Evolutionary conservation across 2,329 filamentous ascomycete species (phyloP), one percentile per base, ranked within the genome.

Genomic region (Xylariales sp.): DNA sequence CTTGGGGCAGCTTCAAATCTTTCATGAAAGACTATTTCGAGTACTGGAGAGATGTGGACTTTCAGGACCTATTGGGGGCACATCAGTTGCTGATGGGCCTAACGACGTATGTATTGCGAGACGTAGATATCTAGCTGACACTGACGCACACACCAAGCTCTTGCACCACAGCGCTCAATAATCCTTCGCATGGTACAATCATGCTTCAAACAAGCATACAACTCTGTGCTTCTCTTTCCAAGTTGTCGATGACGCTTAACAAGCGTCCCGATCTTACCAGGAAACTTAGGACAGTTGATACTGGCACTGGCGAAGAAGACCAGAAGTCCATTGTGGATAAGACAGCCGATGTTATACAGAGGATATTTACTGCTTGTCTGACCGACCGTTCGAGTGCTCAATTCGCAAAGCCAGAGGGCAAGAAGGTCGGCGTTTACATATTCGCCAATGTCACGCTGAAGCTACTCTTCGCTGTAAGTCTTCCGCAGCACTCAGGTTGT

Each of bases 401-500:
- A 10, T 76, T 76, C 51, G 80, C 79, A 15, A 78, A 73, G 45
- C 88, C 88, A 0, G 85, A 90, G 53, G 88, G 89, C 41, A 94
- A 90, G 59, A 88, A 91, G 57, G 68, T 84, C 9, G 90, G 88
- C 31, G 89, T 96, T 47, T 96, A 96, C 65, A 82, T 87, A 44
- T 89, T 95, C 64, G 90, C 89, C 45, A 96, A 96, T 57, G 76
- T 95, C 18, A 93, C 89, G 27, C 68, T 96, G 36, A 91, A 90
- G 61, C 78, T 96, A 3, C 74, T 96, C 6, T 94, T 95, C 57
- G 86, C 88, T 51, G 83, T 85, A 69, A 33, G 71, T 58, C 11
- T 8, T 24, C 38, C 33, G 16, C 12, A 3, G 16, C 4, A 18
- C 9, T 14, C 19, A 18, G 41, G 24, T 14, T 4, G 22, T n/a